Base-by-base conservation (phyloP, 2,329 filamentous ascomycete species). In the Colletotrichum magnum region DNA sequence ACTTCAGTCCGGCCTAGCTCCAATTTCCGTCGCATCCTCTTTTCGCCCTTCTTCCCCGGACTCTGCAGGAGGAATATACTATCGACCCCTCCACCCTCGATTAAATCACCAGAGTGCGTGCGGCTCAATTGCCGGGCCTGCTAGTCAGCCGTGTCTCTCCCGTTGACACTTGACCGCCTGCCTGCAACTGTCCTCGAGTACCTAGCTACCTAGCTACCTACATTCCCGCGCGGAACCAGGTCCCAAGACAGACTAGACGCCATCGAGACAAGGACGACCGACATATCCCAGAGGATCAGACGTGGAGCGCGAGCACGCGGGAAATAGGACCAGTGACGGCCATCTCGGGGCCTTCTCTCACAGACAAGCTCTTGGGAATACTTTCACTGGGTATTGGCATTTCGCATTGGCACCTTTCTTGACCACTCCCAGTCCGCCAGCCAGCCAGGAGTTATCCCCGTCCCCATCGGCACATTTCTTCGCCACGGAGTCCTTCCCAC, bases 171-270 rank as follows among this genome's bases (percentile, higher is more conserved):
- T 57, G 62, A 48, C 62, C 54, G 32, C 39, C 48, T 41, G 28
- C 51, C 12, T 36, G 53, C 48, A 63, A 41, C 48, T 50, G 47
- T 59, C 41, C 39, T 54, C 36, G 15, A 36, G 13, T 15, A 21
- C 12, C 13, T 32, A 18, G 18, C 18, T 18, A n/a, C 50, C 13
- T 28, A 24, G 13, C 45, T 24, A 26, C 21, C 13, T 15, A 26
- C 21, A 51, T 18, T 16, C 47, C 50, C 12, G 41, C 10, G 43
- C 39, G 50, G 41, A 56, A 51, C 24, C n/a, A 41, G 54, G 45
- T 36, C 48, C 48, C 54, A 56, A 65, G 66, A 68, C 61, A 59
- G 41, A 39, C 61, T 67, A 61, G 57, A 61, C 67, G 36, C 24
- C 45, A 57, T 51, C 45, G 51, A 69, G 67, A 61, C 54, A 39